These are phyloP conservation scores for Fusarium goolgardi DNA, from an alignment of 2,329 filamentous ascomycete species.

Conservation along the genomic window DNA sequence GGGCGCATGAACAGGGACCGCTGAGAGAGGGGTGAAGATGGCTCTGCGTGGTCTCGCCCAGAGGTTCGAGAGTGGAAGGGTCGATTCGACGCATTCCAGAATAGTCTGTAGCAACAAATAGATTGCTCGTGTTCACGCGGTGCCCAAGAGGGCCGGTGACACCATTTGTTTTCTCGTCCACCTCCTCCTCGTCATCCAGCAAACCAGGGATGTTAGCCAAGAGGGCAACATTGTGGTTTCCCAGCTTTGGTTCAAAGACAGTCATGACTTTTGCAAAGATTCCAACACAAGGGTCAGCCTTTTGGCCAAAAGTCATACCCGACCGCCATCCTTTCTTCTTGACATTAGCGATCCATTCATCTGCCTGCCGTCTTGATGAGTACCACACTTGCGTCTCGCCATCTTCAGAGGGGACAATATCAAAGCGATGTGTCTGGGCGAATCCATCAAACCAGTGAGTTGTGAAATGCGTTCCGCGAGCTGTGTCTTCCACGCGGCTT, in stretches of 20 bases:
- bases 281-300: slow-evolving; percentile 78
- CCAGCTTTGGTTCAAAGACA: slow-evolving; percentile 59
- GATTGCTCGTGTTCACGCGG: slow-evolving; percentile 54
- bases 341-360: slow-evolving; percentile 71
- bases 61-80: slow-evolving; percentile 76
- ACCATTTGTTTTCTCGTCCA: background rate
- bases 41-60: slow-evolving; percentile 70
- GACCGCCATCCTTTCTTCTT: slow-evolving; percentile 68
- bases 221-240: slow-evolving; percentile 71
- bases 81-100: slow-evolving; percentile 70
- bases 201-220: slow-evolving; percentile 73
- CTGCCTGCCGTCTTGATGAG: slow-evolving; percentile 75
- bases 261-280: slow-evolving; percentile 78
- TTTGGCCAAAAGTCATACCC: slow-evolving; percentile 75
- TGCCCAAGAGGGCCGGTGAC: slow-evolving; percentile 48
- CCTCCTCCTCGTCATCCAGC: slow-evolving; percentile 26
- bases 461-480: slow-evolving; percentile 69
- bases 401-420: slow-evolving; percentile 64
- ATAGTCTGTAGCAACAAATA: slow-evolving; percentile 70
- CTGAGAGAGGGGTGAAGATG: slow-evolving; percentile 74
- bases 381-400: slow-evolving; percentile 66
- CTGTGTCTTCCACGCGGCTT: slow-evolving; percentile 68
- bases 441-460: slow-evolving; percentile 88
- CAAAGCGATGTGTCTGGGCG: slow-evolving; percentile 76
- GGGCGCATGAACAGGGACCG: slow-evolving; percentile 75